A percentile compares a stretch with the other conserved stretches of the same genome.
These are phyloP conservation scores for Xerocomus minutiporus DNA, from an alignment of 1,284 basidiomycete genomes.

Conservation along the genomic window DNA sequence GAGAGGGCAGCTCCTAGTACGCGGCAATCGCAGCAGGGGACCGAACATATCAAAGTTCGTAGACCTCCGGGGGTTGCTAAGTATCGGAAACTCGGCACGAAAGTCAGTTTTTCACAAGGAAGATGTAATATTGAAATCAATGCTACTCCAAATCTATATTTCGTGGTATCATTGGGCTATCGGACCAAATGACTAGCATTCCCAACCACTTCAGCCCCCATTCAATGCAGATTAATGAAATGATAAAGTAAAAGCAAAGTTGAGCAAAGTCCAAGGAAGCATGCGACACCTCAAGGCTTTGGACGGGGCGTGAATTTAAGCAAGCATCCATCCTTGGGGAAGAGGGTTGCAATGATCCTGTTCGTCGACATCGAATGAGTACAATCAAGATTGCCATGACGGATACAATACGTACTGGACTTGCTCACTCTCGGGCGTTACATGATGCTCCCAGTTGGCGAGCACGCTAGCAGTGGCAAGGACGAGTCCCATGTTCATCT, in stretches of 20 bases:
- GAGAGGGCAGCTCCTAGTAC: no score
- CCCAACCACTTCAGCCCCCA: not conserved
- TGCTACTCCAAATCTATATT: not conserved
- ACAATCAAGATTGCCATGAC: not conserved
- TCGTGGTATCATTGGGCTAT: not conserved
- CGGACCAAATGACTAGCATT: not conserved
- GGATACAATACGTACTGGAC: slow-evolving; percentile 61
- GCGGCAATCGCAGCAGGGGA: no score
- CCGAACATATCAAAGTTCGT: no score
- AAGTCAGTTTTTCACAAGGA: no score
- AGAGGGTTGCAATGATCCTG: slow-evolving; percentile 89
- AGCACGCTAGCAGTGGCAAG: slow-evolving; percentile 80
- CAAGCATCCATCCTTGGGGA: slow-evolving; percentile 89
- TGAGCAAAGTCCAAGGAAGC: not conserved
- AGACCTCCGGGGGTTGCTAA: no score
- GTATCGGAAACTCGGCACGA: no score
- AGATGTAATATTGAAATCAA: no score
- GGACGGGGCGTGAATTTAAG: slow-evolving; percentile 70
- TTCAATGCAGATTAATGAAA: slow-evolving; percentile 14
- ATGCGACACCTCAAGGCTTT: slow-evolving; percentile 15
- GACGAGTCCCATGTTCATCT: slow-evolving; percentile 86
- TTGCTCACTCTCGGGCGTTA: slow-evolving; percentile 77
- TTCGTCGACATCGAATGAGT: slow-evolving; percentile 3
- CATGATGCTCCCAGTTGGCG: slow-evolving; percentile 87
- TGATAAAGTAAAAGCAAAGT: slow-evolving; percentile 9